phyloP scores from a whole-genome alignment of 2,329 filamentous ascomycete species.

The Claviceps quebecensis region DNA sequence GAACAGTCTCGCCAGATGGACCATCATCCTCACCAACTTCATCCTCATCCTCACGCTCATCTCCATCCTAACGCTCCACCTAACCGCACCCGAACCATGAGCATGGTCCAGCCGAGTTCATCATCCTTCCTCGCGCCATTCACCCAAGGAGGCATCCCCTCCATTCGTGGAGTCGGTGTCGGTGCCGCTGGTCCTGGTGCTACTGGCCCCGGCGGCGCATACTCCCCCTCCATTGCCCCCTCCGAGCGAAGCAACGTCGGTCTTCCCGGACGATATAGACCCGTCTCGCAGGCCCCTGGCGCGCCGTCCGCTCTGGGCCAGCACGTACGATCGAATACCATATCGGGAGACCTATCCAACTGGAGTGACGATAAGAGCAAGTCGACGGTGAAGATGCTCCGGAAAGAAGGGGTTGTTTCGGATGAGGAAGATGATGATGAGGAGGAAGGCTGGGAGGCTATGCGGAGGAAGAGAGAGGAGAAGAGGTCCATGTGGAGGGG shows the following conservation, averaged over 20 bases:
- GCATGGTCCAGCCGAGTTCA: slow-evolving; percentile 62
- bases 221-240: slow-evolving; percentile 83
- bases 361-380: slow-evolving; percentile 20
- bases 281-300: slow-evolving; percentile 55
- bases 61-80: no score
- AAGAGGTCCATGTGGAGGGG: slow-evolving; percentile 52
- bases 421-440: slow-evolving; percentile 37
- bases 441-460: slow-evolving; percentile 55
- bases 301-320: slow-evolving; percentile 13
- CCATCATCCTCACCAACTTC: slow-evolving; percentile 5
- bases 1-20: slow-evolving; percentile 29
- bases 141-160: slow-evolving; percentile 17
- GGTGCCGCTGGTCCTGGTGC: no score
- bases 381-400: slow-evolving; percentile 24
- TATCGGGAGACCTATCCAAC: slow-evolving; percentile 19
- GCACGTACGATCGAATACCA: slow-evolving; percentile 19
- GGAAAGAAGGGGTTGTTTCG: slow-evolving; percentile 20
- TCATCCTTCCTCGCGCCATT: slow-evolving; percentile 41
- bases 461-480: slow-evolving; percentile 55
- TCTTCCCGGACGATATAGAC: slow-evolving; percentile 76
- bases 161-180: slow-evolving; percentile 7
- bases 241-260: slow-evolving; percentile 92
- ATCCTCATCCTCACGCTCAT: no score
- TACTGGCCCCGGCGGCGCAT: slow-evolving; percentile 35
- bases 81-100: slow-evolving; percentile 54